Evolutionary conservation across 108 stramenopile species (phyloP), one percentile per base, ranked within the genome.

Genomic region (Skeletonema marinoi): DNA sequence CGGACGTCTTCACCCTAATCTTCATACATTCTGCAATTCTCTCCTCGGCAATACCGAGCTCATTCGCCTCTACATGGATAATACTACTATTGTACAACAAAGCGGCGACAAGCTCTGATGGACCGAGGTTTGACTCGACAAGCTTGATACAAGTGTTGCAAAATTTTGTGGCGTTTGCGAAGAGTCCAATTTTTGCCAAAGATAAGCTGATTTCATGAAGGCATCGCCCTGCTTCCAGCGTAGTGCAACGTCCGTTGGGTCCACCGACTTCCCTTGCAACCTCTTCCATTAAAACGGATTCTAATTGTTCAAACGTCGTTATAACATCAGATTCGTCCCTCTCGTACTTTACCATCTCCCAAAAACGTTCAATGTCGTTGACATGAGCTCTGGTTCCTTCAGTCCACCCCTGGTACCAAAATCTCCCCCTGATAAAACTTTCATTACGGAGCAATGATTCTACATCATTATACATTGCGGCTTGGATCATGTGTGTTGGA

Each of bases 191-290:
- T 61, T 89, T 86, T 4, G 89, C 86, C 63, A 93, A 70, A n/a
- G 89, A 91, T 59, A 90, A 78, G 25, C 87, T 87, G 66, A 93
- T 88, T 60, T 89, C 90, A 66, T 88, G 87, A 54, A 89, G 90
- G 56, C 86, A 79, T 51, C 89, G 78, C 11, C 80, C 92, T 30
- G 89, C 83, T 44, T 93, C 92, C 4, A 88, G 68, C 32, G 78
- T 76, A 54, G 79, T 75, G 32, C 51, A 73, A 29, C 41, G 33
- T 35, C 79, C 67, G 36, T 60, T 58, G 10, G 72, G 41, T 2
- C 70, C 58, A 36, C 38, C 38, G 29, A 14, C 31, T 54, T 73
- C 61, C 65, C 67, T 68, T 38, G 64, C 32, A 17, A 80, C 67
- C 33, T 73, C 70, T 19, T 80, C 72, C 60, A 60, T 68, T 19